Conservation (phyloP, 345 rosid species). For the Carallia pectinifolia region DNA sequence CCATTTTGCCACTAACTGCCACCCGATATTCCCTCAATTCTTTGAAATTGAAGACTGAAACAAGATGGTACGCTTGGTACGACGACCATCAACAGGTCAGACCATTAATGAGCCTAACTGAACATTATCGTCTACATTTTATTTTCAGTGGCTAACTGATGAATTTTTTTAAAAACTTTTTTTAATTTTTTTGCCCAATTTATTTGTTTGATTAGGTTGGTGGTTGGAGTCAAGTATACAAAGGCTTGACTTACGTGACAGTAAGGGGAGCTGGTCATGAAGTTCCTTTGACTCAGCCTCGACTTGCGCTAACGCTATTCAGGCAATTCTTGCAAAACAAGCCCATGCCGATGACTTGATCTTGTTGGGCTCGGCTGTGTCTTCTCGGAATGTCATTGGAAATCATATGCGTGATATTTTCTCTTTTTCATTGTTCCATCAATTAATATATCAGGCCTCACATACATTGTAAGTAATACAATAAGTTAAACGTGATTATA, state of each 20-base stretch:
- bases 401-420: too few relatives aligned
- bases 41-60: slow-evolving; percentile 33
- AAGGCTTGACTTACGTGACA: slow-evolving; percentile 51
- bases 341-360: slow-evolving; percentile 26
- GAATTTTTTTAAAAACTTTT: not conserved
- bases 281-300: slow-evolving; percentile 54
- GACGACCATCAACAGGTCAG: slow-evolving; percentile 36
- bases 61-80: slow-evolving; percentile 60
- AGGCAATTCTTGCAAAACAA: slow-evolving; percentile 39
- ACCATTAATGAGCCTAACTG: not conserved
- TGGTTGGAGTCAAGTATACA: slow-evolving; percentile 55
- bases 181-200: not conserved
- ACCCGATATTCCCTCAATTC: slow-evolving; percentile 52
- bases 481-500: too few relatives aligned
- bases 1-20: slow-evolving; percentile 56
- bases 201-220: slow-evolving; percentile 42
- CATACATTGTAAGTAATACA: too few relatives aligned
- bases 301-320: slow-evolving; percentile 42
- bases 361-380: too few relatives aligned
- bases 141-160: too few relatives aligned
- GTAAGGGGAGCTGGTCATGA: slow-evolving; percentile 72
- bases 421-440: not conserved
- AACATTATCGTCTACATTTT: not conserved
- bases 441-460: too few relatives aligned
- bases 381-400: too few relatives aligned